These are phyloP conservation scores for Aspergillus mulundensis DNA, from an alignment of 495 filamentous ascomycete genomes.

Conservation along the genomic window DNA sequence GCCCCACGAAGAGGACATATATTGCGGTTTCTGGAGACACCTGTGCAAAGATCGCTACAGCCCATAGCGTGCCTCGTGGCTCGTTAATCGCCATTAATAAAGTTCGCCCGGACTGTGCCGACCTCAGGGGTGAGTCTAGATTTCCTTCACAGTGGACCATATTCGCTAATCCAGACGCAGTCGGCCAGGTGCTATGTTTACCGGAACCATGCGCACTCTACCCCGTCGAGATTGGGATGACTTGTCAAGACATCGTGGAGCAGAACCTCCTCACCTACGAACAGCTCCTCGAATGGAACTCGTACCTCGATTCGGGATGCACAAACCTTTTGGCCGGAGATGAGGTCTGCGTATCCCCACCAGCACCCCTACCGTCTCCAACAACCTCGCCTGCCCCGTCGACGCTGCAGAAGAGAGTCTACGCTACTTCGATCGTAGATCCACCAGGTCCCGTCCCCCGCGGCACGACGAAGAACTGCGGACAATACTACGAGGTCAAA, in stretches of 20 bases:
- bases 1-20: conserved; percentile 1
- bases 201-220: conserved; percentile 3
- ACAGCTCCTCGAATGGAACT: conserved; percentile 6
- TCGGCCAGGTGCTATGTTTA: conserved; percentile 3
- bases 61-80: background rate
- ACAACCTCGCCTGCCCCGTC: background rate
- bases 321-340: conserved; percentile 13
- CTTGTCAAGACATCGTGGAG: background rate
- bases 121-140: background rate
- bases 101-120: background rate
- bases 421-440: conserved; percentile 1
- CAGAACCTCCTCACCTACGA: background rate
- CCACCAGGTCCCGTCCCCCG: conserved; percentile 1
- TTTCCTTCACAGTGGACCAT: background rate
- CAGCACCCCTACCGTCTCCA: background rate
- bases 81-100: background rate
- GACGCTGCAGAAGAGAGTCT: background rate
- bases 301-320: conserved; percentile 9
- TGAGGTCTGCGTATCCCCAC: conserved; percentile 5
- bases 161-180: background rate
- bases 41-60: conserved; percentile 1
- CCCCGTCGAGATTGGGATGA: background rate
- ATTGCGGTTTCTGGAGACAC: conserved; percentile 1
- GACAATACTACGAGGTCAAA: conserved; percentile 6
- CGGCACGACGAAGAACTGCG: conserved; percentile 6